Evolutionary conservation across 257 asterid species (phyloP), one percentile per base, ranked within the genome.

Genomic region (Salvia miltiorrhiza): DNA sequence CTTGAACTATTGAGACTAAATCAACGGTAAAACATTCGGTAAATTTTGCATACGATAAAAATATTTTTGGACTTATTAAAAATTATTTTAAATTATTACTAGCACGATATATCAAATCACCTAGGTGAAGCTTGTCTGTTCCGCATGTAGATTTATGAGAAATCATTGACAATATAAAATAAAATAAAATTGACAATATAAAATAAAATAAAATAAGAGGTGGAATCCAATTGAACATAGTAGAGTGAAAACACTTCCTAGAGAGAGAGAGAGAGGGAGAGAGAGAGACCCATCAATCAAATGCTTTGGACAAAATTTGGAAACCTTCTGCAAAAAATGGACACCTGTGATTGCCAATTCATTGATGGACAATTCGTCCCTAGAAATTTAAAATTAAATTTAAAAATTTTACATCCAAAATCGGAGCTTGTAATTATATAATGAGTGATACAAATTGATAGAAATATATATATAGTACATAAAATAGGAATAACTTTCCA

Each of bases 211-310:
- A 37, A 11, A 40, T 7, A n/a, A 4, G 54, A 16, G 62, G n/a
- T 7, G 50, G 33, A 17, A 17, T 16, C 28, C 3, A 33, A 16
- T 4, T 35, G 17, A 28, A 3, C 37, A 21, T 8, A 37, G 7
- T n/a, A 30, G 9, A 67, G 54, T 59, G 50, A 67, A 41, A 47
- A 44, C 58, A 39, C 70, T 19, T 48, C 55, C 63, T 41, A 13
- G 3, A 2, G 6, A 17, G 50, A 20, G 26, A 35, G 17, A 14
- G 78, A 41, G 65, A 49, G 60, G 56, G 62, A 24, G 73, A 70
- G 65, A 52, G 47, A 57, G 41, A 57, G 24, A 66, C 70, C 43
- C 39, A 68, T 72, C 86, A 69, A 58, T 69, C 66, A 17, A 55
- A 19, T n/a, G 49, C 19, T 23, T 37, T 8, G 52, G 40, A 37